Evolutionary conservation across 73 alveolate species (phyloP).

Genomic region (Paraurostyla sp.): DNA sequence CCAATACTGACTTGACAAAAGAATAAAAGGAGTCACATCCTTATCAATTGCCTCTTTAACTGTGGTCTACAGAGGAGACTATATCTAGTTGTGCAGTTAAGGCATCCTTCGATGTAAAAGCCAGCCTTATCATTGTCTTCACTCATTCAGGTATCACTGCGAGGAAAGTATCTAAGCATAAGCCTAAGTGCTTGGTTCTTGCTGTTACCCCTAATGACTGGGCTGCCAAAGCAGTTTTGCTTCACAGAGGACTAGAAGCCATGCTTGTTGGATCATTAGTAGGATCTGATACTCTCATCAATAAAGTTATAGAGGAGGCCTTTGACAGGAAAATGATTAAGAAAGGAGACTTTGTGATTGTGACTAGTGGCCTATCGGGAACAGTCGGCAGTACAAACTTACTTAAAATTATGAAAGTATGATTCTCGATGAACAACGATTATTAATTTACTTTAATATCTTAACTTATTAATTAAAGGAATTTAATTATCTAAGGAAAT

Average conservation of each 20-base stretch:
- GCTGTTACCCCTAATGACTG: slow-evolving; percentile 58
- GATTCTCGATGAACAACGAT: no score
- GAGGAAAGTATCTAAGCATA: slow-evolving; percentile 30
- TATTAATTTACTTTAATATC: no score
- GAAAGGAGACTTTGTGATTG: slow-evolving; percentile 58
- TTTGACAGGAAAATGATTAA: neutral
- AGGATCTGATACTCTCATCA: slow-evolving; percentile 55
- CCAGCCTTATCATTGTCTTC: slow-evolving; percentile 62
- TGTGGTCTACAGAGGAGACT: slow-evolving; percentile 73
- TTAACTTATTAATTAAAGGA: no score
- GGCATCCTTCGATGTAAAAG: slow-evolving; percentile 69
- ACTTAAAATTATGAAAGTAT: slow-evolving; percentile 31
- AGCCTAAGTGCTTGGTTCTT: slow-evolving; percentile 67
- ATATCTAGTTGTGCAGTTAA: slow-evolving; percentile 81
- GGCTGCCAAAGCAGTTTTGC: slow-evolving; percentile 41
- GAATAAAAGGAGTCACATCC: neutral
- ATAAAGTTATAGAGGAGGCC: slow-evolving; percentile 51
- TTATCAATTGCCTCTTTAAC: no score
- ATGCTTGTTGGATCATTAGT: slow-evolving; percentile 63
- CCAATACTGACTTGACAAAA: neutral
- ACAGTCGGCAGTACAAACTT: slow-evolving; percentile 50
- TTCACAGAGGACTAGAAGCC: slow-evolving; percentile 37
- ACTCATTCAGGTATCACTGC: slow-evolving; percentile 57
- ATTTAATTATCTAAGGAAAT: no score
- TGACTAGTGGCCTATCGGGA: slow-evolving; percentile 60